Evolutionary conservation across 2,329 filamentous ascomycete genomes (phyloP), one percentile per base, ranked within the genome.

Genomic region (Fusarium mundagurra): DNA sequence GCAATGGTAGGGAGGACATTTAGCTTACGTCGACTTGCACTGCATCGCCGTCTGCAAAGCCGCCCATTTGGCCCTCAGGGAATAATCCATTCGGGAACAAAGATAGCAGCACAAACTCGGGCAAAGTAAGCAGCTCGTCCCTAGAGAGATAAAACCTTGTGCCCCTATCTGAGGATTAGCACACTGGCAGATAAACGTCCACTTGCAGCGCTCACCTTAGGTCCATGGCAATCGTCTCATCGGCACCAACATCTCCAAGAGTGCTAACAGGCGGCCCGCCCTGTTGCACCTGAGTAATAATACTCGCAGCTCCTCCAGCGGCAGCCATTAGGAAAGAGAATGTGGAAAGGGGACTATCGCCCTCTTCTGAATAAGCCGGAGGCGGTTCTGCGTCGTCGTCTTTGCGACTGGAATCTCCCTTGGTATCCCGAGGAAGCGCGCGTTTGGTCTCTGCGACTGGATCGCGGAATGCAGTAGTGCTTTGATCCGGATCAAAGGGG

Each of bases 271-370:
- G 93, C 79, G 95, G 93, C 58, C 93, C 95, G 76, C 93, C 93
- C 85, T 99, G 96, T 82, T 97, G 95, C 79, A 99, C 96, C 87
- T 99, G 96, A 85, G 96, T 99, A 86, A 99, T 97, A 82, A 99
- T 98, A 90, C 96, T 98, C 87, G 95, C 93, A 79, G 95, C 94
- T 86, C 95, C 96, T 88, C 96, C 96, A 85, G 96, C 95, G 83
- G 95, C 94, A 85, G 96, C 95, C 96, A 99, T 99, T 83, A 98
- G 91, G 90, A 97, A 99, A 79, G 93, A 92, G 81, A 99, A 99
- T 66, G 94, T 94, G 70, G 93, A 90, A 82, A 99, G 91, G 72
- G 96, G 96, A 86, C 94, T 98, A 71, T 92, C 93, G 79, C 96
- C 95, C 90, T 98, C 96, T 77, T 98, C 96, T 77, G 94, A 95